Base-by-base conservation (phyloP, 169 alveolate genomes). In the Eimeria falciformis region DNA sequence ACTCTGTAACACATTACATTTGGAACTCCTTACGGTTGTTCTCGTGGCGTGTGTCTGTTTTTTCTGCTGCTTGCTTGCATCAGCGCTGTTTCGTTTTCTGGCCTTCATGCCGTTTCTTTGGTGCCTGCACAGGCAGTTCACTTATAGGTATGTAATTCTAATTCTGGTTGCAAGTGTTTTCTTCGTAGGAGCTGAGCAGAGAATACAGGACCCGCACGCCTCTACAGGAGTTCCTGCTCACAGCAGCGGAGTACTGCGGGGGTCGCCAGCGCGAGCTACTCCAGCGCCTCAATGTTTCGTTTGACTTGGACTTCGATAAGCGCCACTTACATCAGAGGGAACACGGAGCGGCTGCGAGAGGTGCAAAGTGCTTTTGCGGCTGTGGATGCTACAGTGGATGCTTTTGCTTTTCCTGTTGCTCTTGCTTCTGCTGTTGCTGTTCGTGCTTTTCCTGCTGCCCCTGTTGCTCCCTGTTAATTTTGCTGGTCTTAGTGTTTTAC, bases 151-250 rank as follows among this genome's bases (percentile, higher is more conserved):
- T 46, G 21, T 66, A 0, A 21, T 18, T 53, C 17, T 53, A 53
- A 12, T 43, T 45, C 23, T 5, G 14, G 11, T 45, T 45, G 17
- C 62, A 5, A 9, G 50, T 1, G 73, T 79, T 56, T 58, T 47
- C 29, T 5, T 69, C 46, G 91, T 82, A 88, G 93, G 87, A 88
- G 17, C 65, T 69, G 43, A 77, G 77, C n/a, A 75, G 93, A 17
- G 82, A 65, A 12, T 71, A 21, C n/a, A 77, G 56, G 77, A 71
- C 69, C 47, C 87, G 93, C 58, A 88, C 69, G 29, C 93, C 93
- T 9, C 79, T 88, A 33, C 93, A 88, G 40, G 93, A 88, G 53
- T 88, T 88, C 33, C 65, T 73, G 77, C 71, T 88, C 81, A 88
- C 93, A 3, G 78, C 82, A 45, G 88, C 87, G 53, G 93, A 88